A percentile compares a stretch with the other conserved stretches of the same genome.
Evolutionary conservation across 78 protist genomes (phyloP).

Genomic region (Dictyostelium capitatum): DNA sequence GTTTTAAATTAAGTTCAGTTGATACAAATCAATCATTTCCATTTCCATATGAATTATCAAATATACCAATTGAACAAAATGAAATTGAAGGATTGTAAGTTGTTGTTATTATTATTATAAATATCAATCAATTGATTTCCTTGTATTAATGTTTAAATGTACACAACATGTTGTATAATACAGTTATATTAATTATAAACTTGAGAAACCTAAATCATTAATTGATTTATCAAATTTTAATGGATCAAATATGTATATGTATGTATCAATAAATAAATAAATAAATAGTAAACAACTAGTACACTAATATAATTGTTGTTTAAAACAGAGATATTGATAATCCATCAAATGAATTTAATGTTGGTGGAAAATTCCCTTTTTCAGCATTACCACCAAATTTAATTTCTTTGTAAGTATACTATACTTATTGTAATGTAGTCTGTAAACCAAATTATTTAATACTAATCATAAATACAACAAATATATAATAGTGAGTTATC

Average conservation of each 20-base stretch:
- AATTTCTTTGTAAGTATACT: not conserved
- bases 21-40: not conserved
- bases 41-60: not conserved
- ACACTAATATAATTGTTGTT: no score
- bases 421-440: no score
- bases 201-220: not conserved
- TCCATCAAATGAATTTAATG: not conserved
- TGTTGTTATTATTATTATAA: no score
- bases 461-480: not conserved
- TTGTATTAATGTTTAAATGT: no score
- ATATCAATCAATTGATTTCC: no score
- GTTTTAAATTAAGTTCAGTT: not conserved
- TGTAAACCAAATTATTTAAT: no score
- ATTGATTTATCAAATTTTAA: not conserved
- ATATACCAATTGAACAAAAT: not conserved
- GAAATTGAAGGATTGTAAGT: not conserved
- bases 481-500: no score
- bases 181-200: not conserved
- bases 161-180: no score
- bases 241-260: not conserved
- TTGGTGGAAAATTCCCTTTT: not conserved
- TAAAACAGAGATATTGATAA: not conserved
- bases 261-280: no score
- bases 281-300: no score
- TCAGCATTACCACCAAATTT: not conserved